Conservation (phyloP, 2,329 filamentous ascomycete genomes). For the Eurotiales sp. region DNA sequence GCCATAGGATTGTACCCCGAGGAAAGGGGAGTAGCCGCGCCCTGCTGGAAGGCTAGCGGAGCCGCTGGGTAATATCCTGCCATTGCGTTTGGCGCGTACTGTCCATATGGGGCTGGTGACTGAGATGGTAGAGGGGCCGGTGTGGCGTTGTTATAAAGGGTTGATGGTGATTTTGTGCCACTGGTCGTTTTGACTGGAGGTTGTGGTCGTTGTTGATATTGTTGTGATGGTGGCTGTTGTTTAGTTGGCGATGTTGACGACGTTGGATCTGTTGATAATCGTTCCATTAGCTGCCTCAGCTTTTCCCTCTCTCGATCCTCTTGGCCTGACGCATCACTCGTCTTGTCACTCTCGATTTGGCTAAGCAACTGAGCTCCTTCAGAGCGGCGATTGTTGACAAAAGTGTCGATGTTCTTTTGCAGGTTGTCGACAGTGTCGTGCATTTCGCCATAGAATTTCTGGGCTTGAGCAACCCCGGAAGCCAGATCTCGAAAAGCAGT, state of each 20-base stretch:
- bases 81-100: slow-evolving; percentile 27
- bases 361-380: slow-evolving; percentile 87
- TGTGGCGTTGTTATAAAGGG: slow-evolving; percentile 30
- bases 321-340: slow-evolving; percentile 53
- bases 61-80: slow-evolving; percentile 26
- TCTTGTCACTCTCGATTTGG: slow-evolving; percentile 78
- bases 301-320: slow-evolving; percentile 84
- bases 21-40: slow-evolving; percentile 37
- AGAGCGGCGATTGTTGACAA: slow-evolving; percentile 88
- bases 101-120: slow-evolving; percentile 34
- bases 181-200: slow-evolving; percentile 35
- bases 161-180: slow-evolving; percentile 30
- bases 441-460: slow-evolving; percentile 95
- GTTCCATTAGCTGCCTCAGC: slow-evolving; percentile 85
- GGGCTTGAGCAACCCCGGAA: slow-evolving; percentile 79
- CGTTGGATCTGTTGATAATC: slow-evolving; percentile 75
- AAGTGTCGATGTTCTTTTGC: slow-evolving; percentile 92
- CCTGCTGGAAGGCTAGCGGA: slow-evolving; percentile 38
- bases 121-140: slow-evolving; percentile 29
- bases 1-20: slow-evolving; percentile 51
- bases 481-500: slow-evolving; percentile 89
- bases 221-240: slow-evolving; percentile 30
- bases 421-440: slow-evolving; percentile 87
- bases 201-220: slow-evolving; percentile 24
- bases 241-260: slow-evolving; percentile 29